A percentile compares a stretch with the other conserved stretches of the same genome.
Conservation (phyloP, 192 early-diverging fungal genomes). For the Backusella australiensis region DNA sequence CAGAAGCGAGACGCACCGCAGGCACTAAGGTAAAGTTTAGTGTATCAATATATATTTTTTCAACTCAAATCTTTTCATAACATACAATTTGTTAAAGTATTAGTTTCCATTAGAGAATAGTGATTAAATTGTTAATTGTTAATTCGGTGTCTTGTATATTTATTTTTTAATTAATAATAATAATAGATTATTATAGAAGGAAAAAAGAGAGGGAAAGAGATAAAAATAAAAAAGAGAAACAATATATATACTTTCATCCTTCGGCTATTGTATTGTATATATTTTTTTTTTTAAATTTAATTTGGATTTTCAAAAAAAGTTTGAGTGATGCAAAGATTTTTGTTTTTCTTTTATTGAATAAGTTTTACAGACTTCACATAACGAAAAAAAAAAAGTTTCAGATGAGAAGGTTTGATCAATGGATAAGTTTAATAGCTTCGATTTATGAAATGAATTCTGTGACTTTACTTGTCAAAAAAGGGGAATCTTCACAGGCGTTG, state of each 20-base stretch:
- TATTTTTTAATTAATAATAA: background rate
- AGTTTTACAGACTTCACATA: background rate
- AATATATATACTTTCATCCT: background rate
- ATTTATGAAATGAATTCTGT: background rate
- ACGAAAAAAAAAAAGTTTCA: background rate
- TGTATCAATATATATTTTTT: background rate
- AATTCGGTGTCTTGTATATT: background rate
- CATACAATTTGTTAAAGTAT: background rate
- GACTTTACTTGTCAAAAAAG: background rate
- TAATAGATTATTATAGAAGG: background rate
- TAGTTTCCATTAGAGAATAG: background rate
- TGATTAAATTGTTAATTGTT: background rate
- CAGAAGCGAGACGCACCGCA: background rate
- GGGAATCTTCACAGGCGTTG: background rate
- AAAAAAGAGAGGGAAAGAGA: background rate
- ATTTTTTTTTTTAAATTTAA: background rate
- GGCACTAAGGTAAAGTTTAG: background rate
- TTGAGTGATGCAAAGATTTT: background rate
- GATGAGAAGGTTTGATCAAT: background rate
- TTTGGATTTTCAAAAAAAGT: background rate
- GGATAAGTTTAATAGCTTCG: background rate
- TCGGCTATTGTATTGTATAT: background rate
- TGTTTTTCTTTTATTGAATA: background rate
- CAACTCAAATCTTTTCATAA: background rate
- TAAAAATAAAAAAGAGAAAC: background rate